Evolutionary conservation across 352 stramenopile species (phyloP).

Genomic region (Globisporangium radiosum): DNA sequence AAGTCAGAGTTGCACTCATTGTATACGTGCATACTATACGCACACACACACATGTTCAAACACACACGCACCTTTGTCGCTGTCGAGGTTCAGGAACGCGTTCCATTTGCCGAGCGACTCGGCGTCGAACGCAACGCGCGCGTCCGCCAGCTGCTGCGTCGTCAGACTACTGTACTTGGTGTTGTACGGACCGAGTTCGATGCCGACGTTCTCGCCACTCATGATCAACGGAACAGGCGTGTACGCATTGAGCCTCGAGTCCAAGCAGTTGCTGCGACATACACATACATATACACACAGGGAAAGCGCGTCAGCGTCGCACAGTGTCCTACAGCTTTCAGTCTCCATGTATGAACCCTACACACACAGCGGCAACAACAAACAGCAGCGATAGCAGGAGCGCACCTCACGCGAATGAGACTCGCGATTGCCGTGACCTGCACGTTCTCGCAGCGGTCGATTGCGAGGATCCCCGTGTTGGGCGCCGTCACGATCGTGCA

Average conservation of each 20-base stretch:
- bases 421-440: constrained; percentile 83
- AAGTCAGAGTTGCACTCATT: neutral
- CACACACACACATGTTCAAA: neutral
- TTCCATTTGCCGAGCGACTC: constrained; percentile 57
- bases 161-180: constrained; percentile 88
- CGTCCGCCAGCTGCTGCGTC: constrained; percentile 54
- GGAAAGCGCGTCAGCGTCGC: neutral
- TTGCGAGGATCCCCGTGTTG: constrained; percentile 86
- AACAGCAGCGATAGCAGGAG: neutral
- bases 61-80: constrained; percentile 38
- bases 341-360: too few relatives aligned
- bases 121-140: constrained; percentile 37
- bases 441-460: constrained; percentile 94
- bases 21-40: neutral
- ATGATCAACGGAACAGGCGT: constrained; percentile 89
- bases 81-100: constrained; percentile 63
- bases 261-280: constrained; percentile 87
- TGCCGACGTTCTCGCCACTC: constrained; percentile 92
- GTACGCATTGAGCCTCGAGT: constrained; percentile 90
- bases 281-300: neutral
- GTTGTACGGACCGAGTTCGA: constrained; percentile 95
- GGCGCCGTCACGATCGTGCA: constrained; percentile 95
- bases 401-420: constrained; percentile 81
- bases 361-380: too few relatives aligned
- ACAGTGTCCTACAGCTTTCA: neutral